Percentiles rank a stretch among this genome's conserved stretches.
Conservation (phyloP, 805 yeast genomes). For the Candida argentea region DNA sequence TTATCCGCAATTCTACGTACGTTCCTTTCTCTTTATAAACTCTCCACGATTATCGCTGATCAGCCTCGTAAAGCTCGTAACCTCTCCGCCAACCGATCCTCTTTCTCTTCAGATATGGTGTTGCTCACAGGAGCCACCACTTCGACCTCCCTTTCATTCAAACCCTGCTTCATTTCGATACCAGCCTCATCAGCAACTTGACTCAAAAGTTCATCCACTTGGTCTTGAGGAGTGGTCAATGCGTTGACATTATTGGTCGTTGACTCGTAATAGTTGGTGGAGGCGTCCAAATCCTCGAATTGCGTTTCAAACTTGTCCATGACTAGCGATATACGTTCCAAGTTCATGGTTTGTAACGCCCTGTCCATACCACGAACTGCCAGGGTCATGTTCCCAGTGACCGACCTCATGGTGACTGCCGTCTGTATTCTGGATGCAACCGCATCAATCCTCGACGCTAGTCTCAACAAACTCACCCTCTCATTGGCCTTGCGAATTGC, state of each 20-base stretch:
- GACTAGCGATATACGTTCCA: slow-evolving; percentile 83
- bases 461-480: slow-evolving; percentile 64
- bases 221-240: slow-evolving; percentile 85
- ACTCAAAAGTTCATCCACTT: slow-evolving; percentile 81
- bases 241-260: slow-evolving; percentile 88
- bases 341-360: slow-evolving; percentile 91
- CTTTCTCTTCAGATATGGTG: slow-evolving; percentile 55
- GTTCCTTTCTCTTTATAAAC: not conserved
- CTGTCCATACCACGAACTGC: slow-evolving; percentile 95
- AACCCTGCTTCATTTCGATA: slow-evolving; percentile 77
- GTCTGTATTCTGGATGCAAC: slow-evolving; percentile 95
- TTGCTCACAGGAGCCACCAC: slow-evolving; percentile 29
- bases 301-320: slow-evolving; percentile 97
- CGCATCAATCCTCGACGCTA: slow-evolving; percentile 88
- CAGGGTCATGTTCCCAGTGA: slow-evolving; percentile 85
- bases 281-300: slow-evolving; percentile 91
- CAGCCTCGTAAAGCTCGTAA: slow-evolving; percentile 67
- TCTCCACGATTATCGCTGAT: not conserved
- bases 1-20: slow-evolving; percentile 1
- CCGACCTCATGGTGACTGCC: slow-evolving; percentile 95
- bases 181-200: slow-evolving; percentile 98
- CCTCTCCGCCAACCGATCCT: slow-evolving; percentile 80
- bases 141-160: slow-evolving; percentile 54
- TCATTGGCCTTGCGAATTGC: slow-evolving; percentile 90
- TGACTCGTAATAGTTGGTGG: slow-evolving; percentile 85